phyloP scores from a whole-genome alignment of 2,329 filamentous ascomycete species.

The Berkeleyomyces basicola region DNA sequence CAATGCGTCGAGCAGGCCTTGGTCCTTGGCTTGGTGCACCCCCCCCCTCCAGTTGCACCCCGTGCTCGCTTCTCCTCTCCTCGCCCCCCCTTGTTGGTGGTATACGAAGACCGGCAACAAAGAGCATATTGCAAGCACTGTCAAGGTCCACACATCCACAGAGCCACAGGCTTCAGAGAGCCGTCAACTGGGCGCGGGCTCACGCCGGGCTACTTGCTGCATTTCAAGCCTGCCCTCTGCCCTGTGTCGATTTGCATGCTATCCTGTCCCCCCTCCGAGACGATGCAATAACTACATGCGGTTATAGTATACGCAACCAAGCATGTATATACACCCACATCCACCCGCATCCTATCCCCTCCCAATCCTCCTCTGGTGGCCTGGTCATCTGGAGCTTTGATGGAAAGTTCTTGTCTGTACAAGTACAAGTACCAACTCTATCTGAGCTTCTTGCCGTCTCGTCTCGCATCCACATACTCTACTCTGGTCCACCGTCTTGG shows the following conservation, averaged over 20 bases:
- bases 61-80: not conserved
- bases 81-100: not conserved
- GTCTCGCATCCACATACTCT: not conserved
- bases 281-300: not conserved
- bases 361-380: no score
- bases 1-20: no score
- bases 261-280: not conserved
- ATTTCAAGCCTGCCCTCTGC: not conserved
- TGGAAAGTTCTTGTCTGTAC: not conserved
- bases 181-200: no score
- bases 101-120: conserved; percentile 1
- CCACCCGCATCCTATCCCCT: not conserved
- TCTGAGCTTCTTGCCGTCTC: not conserved
- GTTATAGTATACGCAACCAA: no score
- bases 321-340: not conserved
- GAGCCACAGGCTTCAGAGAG: no score
- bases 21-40: not conserved
- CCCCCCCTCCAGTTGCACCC: not conserved
- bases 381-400: not conserved
- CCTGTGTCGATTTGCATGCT: not conserved
- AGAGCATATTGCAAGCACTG: not conserved
- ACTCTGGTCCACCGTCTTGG: not conserved
- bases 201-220: no score
- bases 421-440: not conserved
- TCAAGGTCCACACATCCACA: not conserved